Evolutionary conservation across 2,329 filamentous ascomycete species (phyloP).

Genomic region (Talaromyces sp.): DNA sequence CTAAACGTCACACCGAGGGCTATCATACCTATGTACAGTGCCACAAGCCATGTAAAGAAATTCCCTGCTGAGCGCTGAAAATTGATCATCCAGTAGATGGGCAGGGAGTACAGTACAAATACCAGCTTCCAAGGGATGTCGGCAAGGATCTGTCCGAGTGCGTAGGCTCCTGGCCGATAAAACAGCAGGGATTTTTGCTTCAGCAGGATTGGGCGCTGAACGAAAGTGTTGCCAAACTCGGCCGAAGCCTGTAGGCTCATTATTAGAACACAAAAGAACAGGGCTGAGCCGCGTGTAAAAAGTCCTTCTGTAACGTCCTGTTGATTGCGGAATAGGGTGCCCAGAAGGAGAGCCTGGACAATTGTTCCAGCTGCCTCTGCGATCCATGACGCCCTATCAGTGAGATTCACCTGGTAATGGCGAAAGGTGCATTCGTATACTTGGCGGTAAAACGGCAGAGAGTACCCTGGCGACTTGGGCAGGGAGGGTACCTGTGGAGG

Average conservation of each 20-base stretch:
- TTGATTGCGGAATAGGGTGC: conserved; percentile 75
- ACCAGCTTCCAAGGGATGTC: conserved; percentile 77
- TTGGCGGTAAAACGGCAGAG: neutral
- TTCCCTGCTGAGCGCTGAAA: conserved; percentile 66
- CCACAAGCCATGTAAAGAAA: conserved; percentile 59
- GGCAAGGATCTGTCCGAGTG: conserved; percentile 75
- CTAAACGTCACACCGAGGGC: conserved; percentile 70
- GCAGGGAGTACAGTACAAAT: conserved; percentile 70
- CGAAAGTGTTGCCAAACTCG: conserved; percentile 79
- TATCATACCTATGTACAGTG: conserved; percentile 76
- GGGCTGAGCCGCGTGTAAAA: conserved; percentile 68
- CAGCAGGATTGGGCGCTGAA: conserved; percentile 86
- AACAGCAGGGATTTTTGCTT: conserved; percentile 83
- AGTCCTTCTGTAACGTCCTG: conserved; percentile 63
- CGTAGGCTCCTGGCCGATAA: conserved; percentile 88
- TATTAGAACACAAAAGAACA: conserved; percentile 82
- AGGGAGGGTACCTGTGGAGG: too few relatives aligned
- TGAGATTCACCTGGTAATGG: conserved; percentile 67
- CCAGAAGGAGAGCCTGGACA: conserved; percentile 68
- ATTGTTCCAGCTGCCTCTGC: conserved; percentile 63
- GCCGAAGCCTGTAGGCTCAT: conserved; percentile 75
- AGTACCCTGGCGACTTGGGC: neutral
- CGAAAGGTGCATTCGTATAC: neutral
- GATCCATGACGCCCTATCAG: conserved; percentile 68
- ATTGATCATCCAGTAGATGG: conserved; percentile 83